Evolutionary conservation across 2,329 filamentous ascomycete genomes (phyloP).

Genomic region (Monosporascus sp.): DNA sequence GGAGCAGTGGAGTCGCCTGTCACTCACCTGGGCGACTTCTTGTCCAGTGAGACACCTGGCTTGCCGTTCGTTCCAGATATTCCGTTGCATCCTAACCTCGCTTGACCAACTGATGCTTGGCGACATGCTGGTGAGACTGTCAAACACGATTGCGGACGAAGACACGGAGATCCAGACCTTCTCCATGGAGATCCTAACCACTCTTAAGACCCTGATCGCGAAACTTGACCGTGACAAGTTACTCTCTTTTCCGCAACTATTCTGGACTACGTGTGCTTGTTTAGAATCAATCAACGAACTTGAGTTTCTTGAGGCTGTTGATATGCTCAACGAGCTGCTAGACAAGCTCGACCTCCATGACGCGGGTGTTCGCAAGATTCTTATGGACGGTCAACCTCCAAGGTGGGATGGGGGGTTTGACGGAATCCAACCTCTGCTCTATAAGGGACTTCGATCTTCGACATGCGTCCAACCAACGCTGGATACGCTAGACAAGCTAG

Average conservation of each 20-base stretch:
- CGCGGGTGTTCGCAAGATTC: constrained; percentile 60
- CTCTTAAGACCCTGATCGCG: constrained; percentile 83
- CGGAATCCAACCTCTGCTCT: constrained; percentile 77
- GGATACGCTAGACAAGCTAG: constrained; percentile 70
- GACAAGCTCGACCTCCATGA: constrained; percentile 77
- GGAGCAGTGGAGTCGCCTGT: constrained; percentile 85
- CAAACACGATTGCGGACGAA: constrained; percentile 95
- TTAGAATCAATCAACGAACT: constrained; percentile 94
- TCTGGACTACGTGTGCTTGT: constrained; percentile 97
- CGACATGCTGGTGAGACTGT: constrained; percentile 91
- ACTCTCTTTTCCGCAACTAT: constrained; percentile 86
- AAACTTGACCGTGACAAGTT: constrained; percentile 77
- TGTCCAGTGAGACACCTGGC: constrained; percentile 93
- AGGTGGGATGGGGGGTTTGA: constrained; percentile 89
- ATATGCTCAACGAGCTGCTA: constrained; percentile 85
- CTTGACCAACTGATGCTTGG: constrained; percentile 91
- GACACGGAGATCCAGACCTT: constrained; percentile 93
- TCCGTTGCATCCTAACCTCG: constrained; percentile 86
- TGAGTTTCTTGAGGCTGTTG: constrained; percentile 86
- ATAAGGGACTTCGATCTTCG: constrained; percentile 89
- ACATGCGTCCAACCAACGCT: constrained; percentile 75
- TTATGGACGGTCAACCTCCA: constrained; percentile 74
- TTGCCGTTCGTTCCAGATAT: constrained; percentile 95
- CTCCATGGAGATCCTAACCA: constrained; percentile 95
- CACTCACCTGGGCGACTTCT: constrained; percentile 92